Evolutionary conservation across 805 yeast genomes (phyloP), one percentile per base, ranked within the genome.

Genomic region (Yarrowia porcina): DNA sequence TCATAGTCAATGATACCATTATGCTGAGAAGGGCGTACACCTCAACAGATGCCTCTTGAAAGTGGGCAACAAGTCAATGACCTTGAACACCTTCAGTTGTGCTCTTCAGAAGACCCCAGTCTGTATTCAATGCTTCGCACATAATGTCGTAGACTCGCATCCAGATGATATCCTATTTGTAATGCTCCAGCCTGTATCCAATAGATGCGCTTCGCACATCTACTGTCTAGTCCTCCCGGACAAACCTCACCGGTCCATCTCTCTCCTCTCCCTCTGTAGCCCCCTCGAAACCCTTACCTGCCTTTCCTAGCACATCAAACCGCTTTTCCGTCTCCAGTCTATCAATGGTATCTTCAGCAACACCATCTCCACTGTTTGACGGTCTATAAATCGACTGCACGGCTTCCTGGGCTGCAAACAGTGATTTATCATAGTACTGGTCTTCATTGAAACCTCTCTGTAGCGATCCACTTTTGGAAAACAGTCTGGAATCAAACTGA

Each of bases 401-500:
- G 4, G 81, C 83, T 62, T 80, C 82, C 62, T 82, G 83, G 3
- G 77, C 81, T 38, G 75, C 74, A 69, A 86, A 86, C 25, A 87
- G 71, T 1, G 90, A 85, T 57, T 72, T 77, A 65, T 84, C 87
- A 67, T 86, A 87, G 3, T 83, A 73, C 67, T 81, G 84, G 57
- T 80, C 85, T 27, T 77, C 82, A 32, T 69, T 68, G 50, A 68
- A 68, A 20, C 61, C 63, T 5, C 65, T 65, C 10, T 67, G 63
- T 4, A 45, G 27, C 17, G 62, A 44, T 12, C 66, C 52, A 13
- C 64, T 52, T n/a, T 64, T 61, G n/a, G 65, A 64, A 66, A 79
- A 86, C 33, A 87, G 70, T 30, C 89, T 76, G 0, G 89, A 78
- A 68, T 87, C 93, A 67, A 83, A 83, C 59, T 78, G 78, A 2